Evolutionary conservation across 192 early-diverging fungal genomes (phyloP).

Genomic region (Mortierella alpina): DNA sequence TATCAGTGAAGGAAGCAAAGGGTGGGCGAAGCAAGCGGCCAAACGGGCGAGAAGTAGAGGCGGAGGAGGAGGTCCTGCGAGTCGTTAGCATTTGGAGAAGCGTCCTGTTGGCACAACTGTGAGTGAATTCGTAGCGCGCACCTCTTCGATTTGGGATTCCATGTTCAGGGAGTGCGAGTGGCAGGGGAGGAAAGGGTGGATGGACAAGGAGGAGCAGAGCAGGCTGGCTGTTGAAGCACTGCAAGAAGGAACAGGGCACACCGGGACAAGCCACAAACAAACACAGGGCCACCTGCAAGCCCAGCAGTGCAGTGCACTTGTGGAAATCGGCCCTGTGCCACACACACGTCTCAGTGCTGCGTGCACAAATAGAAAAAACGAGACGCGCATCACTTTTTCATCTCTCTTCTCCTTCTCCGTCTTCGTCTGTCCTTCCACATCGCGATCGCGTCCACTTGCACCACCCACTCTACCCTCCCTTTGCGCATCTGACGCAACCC

Average conservation of each 20-base stretch:
- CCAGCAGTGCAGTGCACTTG: too few relatives aligned
- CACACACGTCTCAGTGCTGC: background rate
- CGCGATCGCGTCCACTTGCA: background rate
- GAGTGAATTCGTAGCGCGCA: background rate
- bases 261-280: background rate
- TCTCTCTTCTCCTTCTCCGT: background rate
- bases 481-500: too few relatives aligned
- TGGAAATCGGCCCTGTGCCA: background rate
- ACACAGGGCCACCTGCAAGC: background rate
- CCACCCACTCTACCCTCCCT: background rate
- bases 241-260: background rate
- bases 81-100: background rate
- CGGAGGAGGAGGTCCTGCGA: background rate
- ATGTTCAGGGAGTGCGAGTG: conserved; percentile 8
- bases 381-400: background rate
- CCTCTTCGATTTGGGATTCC: conserved; percentile 49
- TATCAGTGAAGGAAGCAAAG: background rate
- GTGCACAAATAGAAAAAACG: background rate
- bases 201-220: background rate
- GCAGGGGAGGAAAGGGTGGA: background rate
- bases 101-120: background rate
- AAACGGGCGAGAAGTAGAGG: background rate
- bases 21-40: conserved; percentile 26
- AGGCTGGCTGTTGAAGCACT: background rate
- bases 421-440: background rate